Conservation (phyloP, 441 rosid species). For the Daphne laureola region DNA sequence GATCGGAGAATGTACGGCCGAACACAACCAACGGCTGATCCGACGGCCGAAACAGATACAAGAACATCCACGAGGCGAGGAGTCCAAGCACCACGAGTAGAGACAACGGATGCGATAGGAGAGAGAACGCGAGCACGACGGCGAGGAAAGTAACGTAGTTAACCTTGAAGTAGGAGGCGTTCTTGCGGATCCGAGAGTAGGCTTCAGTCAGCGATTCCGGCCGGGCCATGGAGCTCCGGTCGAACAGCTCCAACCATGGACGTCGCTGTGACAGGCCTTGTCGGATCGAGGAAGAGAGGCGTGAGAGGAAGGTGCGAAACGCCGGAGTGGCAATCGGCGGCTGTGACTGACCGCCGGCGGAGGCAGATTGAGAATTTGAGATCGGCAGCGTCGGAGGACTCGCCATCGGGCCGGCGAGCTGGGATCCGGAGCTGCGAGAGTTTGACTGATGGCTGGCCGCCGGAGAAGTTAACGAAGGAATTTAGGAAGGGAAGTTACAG, state of each 20-base stretch:
- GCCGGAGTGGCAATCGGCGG: constrained; percentile 44
- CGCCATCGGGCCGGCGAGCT: constrained; percentile 31
- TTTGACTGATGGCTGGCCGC: background rate
- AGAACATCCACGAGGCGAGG: constrained; percentile 51
- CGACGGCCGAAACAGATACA: constrained; percentile 57
- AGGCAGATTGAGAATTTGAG: constrained; percentile 32
- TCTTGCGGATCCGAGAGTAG: constrained; percentile 58
- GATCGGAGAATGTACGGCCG: constrained; percentile 59
- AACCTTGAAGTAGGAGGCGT: constrained; percentile 53
- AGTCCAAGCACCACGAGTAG: constrained; percentile 52
- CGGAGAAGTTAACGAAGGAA: background rate
- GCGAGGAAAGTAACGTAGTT: constrained; percentile 53
- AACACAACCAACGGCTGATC: constrained; percentile 50
- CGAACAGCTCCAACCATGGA: constrained; percentile 58
- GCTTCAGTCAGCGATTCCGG: constrained; percentile 60
- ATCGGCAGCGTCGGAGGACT: constrained; percentile 37
- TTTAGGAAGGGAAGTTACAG: background rate
- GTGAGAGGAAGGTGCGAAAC: constrained; percentile 49
- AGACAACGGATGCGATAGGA: constrained; percentile 52
- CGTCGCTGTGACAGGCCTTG: constrained; percentile 57
- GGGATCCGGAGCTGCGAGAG: constrained; percentile 1
- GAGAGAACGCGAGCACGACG: constrained; percentile 51
- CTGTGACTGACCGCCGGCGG: constrained; percentile 28
- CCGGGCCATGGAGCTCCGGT: constrained; percentile 42
- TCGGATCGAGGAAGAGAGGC: constrained; percentile 46